Base-by-base conservation (phyloP, 352 stramenopile species). In the Phytophthora vignae region DNA sequence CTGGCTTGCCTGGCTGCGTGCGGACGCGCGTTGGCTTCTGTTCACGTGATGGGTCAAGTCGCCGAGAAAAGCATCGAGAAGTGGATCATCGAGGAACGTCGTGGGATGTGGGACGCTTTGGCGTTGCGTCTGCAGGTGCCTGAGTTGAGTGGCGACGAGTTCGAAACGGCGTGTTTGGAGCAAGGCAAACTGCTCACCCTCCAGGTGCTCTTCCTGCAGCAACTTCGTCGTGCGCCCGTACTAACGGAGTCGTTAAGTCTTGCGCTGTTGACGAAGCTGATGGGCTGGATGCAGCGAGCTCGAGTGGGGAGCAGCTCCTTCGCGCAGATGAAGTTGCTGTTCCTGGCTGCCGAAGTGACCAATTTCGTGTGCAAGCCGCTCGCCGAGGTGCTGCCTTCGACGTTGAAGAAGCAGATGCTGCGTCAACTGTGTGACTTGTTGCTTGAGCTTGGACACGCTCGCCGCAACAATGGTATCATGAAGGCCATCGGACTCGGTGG, bases 251-350 rank as follows among this genome's bases (percentile, higher is more conserved):
- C 85, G 17, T 84, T 95, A 38, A 83, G 78, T 49, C 77, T 94
- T 22, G 85, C 85, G 1, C 82, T 95, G 69, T 49, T 95, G 55
- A 81, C 78, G 2, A 93, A 92, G 19, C 60, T 96, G 10, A 82
- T 94, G 69, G 67, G 53, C 11, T 96, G 88, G 88, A 89, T 96
- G 75, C 77, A 90, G 27, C 83, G 90, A 58, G 72, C 89, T 44
- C 81, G 87, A 22, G 64, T 91, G 5, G 59, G 60, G 2, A 82
- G 76, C 25, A 88, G 76, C 36, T 17, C 76, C n/a, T 29, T 92
- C 19, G 85, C 83, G n/a, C 87, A 95, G 66, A 92, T 93, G 79
- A 95, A 95, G 65, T 70, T 95, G 56, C 66, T 95, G 48, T 95
- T 93, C 53, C 55, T 95, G 15, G 85, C 84, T n/a, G 88, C 88